phyloP scores from a whole-genome alignment of 2,329 filamentous ascomycete species.

The Hysterium pulicare region DNA sequence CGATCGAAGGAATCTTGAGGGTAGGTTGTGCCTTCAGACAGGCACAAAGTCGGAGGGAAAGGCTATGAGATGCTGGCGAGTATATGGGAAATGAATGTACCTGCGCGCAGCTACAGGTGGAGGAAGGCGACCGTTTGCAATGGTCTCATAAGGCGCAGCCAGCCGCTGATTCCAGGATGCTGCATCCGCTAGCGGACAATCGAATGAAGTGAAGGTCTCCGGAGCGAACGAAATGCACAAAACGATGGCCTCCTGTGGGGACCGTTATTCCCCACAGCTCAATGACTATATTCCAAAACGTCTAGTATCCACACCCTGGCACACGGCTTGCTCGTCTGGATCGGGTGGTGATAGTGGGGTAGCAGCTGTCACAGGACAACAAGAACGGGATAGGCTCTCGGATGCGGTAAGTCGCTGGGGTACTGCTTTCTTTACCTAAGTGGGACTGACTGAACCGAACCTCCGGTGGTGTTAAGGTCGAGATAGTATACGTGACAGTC shows the following conservation, averaged over 20 bases:
- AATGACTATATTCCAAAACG: slow-evolving; percentile 1
- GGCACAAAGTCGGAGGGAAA: slow-evolving; percentile 19
- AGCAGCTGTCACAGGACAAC: background rate
- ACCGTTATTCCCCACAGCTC: no score
- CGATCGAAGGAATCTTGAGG: slow-evolving; percentile 23
- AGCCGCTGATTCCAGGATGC: slow-evolving; percentile 6
- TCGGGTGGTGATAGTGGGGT: background rate
- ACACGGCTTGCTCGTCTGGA: background rate
- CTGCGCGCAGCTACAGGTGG: slow-evolving; percentile 8
- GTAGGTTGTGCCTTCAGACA: slow-evolving; percentile 27
- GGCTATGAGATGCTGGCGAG: background rate
- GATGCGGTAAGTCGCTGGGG: background rate
- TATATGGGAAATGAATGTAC: slow-evolving; percentile 3
- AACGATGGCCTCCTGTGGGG: no score
- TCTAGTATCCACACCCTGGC: background rate
- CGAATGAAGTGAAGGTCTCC: background rate
- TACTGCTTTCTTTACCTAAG: slow-evolving; percentile 12
- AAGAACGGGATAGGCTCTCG: background rate
- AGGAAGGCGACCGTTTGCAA: slow-evolving; percentile 13
- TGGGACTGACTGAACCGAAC: slow-evolving; percentile 12
- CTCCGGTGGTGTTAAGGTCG: no score
- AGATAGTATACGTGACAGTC: no score
- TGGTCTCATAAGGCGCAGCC: slow-evolving; percentile 15
- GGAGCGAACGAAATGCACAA: slow-evolving; percentile 1
- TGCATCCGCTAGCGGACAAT: slow-evolving; percentile 9